Evolutionary conservation across 2,329 filamentous ascomycete genomes (phyloP).

Genomic region (Fonsecaea nubica): DNA sequence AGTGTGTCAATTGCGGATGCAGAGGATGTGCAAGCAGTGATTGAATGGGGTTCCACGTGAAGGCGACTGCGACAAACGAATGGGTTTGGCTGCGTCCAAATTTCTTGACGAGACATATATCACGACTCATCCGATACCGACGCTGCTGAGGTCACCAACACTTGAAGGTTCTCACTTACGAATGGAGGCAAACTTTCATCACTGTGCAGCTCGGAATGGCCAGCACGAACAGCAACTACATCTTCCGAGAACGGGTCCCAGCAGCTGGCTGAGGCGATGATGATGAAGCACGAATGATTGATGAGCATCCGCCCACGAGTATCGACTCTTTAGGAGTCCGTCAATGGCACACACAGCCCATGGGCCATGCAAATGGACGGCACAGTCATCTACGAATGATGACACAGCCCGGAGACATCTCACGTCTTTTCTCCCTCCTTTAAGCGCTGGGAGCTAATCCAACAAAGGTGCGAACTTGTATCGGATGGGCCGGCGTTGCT

Average conservation of each 20-base stretch:
- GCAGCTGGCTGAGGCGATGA: background rate
- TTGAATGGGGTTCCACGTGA: constrained; percentile 48
- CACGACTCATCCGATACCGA: background rate
- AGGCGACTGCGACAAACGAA: background rate
- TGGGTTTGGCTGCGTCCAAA: background rate
- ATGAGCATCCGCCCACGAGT: background rate
- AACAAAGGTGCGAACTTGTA: background rate
- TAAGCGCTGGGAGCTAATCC: background rate
- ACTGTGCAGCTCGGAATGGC: background rate
- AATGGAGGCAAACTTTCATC: background rate
- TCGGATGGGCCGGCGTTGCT: background rate
- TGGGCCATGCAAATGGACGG: background rate
- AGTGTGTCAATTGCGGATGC: constrained; percentile 96
- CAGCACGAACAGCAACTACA: background rate
- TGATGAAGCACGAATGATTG: background rate
- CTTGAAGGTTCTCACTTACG: background rate
- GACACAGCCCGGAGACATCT: background rate
- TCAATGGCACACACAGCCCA: background rate
- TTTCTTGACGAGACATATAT: background rate
- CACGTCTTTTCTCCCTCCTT: background rate
- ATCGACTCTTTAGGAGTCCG: background rate
- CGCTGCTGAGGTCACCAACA: background rate
- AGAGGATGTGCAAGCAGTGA: constrained; percentile 87
- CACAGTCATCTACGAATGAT: background rate
- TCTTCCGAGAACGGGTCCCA: background rate